A percentile compares a stretch with the other conserved stretches of the same genome.
These are phyloP conservation scores for Chenopodium quinoa DNA, from an alignment of 148 eudicot genomes.

Conservation along the genomic window DNA sequence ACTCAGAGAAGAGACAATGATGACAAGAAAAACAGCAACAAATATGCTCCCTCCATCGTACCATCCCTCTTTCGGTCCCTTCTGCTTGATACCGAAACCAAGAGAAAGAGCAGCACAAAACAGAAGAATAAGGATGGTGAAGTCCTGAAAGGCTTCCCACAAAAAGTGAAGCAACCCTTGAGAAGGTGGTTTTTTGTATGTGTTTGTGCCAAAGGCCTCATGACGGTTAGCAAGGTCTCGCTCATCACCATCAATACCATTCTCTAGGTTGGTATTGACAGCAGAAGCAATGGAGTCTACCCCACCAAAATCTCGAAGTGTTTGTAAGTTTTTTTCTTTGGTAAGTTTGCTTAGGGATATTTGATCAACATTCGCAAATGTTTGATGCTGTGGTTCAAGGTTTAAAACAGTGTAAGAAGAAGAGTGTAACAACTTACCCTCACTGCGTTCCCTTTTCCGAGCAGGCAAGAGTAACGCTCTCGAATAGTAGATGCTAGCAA, in stretches of 20 bases:
- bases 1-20: slow-evolving; percentile 27
- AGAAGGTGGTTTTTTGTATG: slow-evolving; percentile 33
- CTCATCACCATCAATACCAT: slow-evolving; percentile 25
- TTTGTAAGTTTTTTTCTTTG: slow-evolving; percentile 25
- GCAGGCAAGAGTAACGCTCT: slow-evolving; percentile 22
- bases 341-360: slow-evolving; percentile 20
- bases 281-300: slow-evolving; percentile 18
- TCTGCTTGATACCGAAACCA: slow-evolving; percentile 35
- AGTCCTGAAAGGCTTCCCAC: slow-evolving; percentile 33
- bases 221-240: slow-evolving; percentile 18
- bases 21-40: slow-evolving; percentile 34
- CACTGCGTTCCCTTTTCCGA: background rate
- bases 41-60: slow-evolving; percentile 39
- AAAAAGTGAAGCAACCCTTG: slow-evolving; percentile 23
- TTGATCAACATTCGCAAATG: slow-evolving; percentile 23
- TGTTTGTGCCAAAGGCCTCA: slow-evolving; percentile 28
- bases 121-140: slow-evolving; percentile 28
- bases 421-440: slow-evolving; percentile 3
- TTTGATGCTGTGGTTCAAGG: slow-evolving; percentile 17
- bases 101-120: slow-evolving; percentile 35
- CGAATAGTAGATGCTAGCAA: slow-evolving; percentile 30
- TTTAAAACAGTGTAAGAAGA: slow-evolving; percentile 21
- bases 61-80: slow-evolving; percentile 33
- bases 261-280: slow-evolving; percentile 19
- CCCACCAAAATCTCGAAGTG: slow-evolving; percentile 23